Evolutionary conservation across 345 rosid species (phyloP).

Genomic region (Turritis glabra): DNA sequence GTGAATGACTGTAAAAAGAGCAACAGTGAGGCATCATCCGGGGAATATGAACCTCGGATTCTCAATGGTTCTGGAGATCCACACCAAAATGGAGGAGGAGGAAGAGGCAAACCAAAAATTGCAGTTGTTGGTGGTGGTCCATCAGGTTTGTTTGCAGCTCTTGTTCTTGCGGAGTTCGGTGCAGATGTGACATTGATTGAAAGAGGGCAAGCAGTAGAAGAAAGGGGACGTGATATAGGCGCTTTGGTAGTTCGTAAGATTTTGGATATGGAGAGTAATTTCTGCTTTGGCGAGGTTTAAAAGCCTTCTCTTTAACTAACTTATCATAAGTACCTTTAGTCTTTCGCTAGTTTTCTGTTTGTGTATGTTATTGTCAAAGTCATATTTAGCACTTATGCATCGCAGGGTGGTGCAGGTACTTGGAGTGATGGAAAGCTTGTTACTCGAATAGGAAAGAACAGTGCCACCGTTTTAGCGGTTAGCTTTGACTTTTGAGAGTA

Average conservation of each 20-base stretch:
- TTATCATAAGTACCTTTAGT: not conserved
- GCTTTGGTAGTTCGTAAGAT: constrained; percentile 76
- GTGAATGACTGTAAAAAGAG: constrained; percentile 48
- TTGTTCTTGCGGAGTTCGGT: constrained; percentile 93
- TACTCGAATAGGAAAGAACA: constrained; percentile 94
- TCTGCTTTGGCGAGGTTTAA: constrained; percentile 97
- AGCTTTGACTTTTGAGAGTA: constrained; percentile 37
- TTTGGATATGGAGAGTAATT: constrained; percentile 85
- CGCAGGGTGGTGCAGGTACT: constrained; percentile 99
- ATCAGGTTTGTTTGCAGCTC: constrained; percentile 89
- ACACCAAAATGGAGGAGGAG: constrained; percentile 31
- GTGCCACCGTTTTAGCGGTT: constrained; percentile 80
- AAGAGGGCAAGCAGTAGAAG: constrained; percentile 95
- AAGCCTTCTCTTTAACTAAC: constrained; percentile 16
- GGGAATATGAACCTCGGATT: constrained; percentile 27
- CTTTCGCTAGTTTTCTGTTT: not conserved
- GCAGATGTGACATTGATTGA: constrained; percentile 91
- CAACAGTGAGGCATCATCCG: constrained; percentile 16
- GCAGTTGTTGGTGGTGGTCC: constrained; percentile 95
- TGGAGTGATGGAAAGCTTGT: constrained; percentile 99
- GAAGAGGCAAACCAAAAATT: constrained; percentile 55
- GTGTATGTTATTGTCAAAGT: constrained; percentile 14
- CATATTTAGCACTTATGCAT: constrained; percentile 65
- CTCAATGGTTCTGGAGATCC: constrained; percentile 30
- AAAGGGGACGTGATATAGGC: constrained; percentile 93